phyloP scores from a whole-genome alignment of 768 basidiomycete species.

The Tulasnella sp. region DNA sequence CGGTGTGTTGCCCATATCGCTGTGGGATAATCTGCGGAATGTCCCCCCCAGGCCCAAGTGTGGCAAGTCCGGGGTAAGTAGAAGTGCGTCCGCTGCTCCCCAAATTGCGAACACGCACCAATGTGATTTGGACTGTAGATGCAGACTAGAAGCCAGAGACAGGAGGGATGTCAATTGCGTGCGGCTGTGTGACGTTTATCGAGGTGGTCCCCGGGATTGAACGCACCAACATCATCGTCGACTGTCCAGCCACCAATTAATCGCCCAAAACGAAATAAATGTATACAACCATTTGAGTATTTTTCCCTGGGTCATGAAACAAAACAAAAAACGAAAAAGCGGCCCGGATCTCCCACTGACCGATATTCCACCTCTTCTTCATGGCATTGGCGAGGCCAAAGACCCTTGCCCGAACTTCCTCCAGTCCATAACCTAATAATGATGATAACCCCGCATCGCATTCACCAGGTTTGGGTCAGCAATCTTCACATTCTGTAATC shows the following conservation, averaged over 20 bases:
- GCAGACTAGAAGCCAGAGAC: constrained; percentile 14
- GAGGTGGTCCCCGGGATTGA: constrained; percentile 5
- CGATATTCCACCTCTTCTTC: constrained; percentile 12
- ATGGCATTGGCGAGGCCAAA: constrained; percentile 21
- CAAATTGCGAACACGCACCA: not conserved
- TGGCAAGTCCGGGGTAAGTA: not conserved
- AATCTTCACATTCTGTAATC: too few species aligned
- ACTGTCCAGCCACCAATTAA: too few species aligned
- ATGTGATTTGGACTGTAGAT: constrained; percentile 17
- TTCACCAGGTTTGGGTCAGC: too few species aligned
- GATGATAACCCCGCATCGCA: not conserved
- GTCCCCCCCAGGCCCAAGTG: not conserved
- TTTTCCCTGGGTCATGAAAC: too few species aligned
- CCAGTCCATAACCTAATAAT: constrained; percentile 9
- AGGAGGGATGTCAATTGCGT: too few species aligned
- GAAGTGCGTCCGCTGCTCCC: not conserved
- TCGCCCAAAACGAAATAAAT: too few species aligned
- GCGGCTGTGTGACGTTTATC: too few species aligned
- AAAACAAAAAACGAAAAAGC: too few species aligned
- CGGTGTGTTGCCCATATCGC: constrained; percentile 21
- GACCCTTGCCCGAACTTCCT: constrained; percentile 16
- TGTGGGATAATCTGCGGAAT: constrained; percentile 19
- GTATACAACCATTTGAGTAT: too few species aligned
- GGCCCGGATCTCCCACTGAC: not conserved
- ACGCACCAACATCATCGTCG: constrained; percentile 20